A percentile compares a stretch with the other conserved stretches of the same genome.
phyloP scores from a whole-genome alignment of 257 asterid species.

The Solanum dulcamara region DNA sequence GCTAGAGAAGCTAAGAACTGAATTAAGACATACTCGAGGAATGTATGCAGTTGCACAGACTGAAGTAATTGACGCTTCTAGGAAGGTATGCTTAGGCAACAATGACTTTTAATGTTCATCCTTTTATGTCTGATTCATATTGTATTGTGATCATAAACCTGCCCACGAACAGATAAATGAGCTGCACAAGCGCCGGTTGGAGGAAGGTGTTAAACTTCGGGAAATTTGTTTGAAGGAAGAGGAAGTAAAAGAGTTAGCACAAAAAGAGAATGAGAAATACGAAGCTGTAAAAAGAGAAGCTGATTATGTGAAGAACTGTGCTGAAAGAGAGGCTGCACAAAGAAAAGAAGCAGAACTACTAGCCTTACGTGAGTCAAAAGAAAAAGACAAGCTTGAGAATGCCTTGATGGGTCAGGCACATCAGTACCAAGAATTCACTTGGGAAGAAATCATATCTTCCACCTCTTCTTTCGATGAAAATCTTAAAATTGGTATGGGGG shows the following conservation, averaged over 20 bases:
- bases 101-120: background rate
- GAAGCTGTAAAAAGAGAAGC: constrained; percentile 61
- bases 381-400: constrained; percentile 54
- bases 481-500: constrained; percentile 79
- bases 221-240: constrained; percentile 52
- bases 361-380: constrained; percentile 44
- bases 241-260: constrained; percentile 61
- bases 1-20: constrained; percentile 74
- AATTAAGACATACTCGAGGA: constrained; percentile 68
- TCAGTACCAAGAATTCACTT: constrained; percentile 56
- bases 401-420: constrained; percentile 36
- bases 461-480: constrained; percentile 60
- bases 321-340: constrained; percentile 58
- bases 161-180: constrained; percentile 40
- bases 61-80: constrained; percentile 68
- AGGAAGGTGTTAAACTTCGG: constrained; percentile 52
- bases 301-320: constrained; percentile 41
- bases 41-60: constrained; percentile 78
- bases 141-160: background rate
- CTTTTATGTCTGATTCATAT: background rate
- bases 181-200: constrained; percentile 50
- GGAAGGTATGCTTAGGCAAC: constrained; percentile 41
- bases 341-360: constrained; percentile 57
- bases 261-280: constrained; percentile 41
- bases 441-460: constrained; percentile 70